Percentiles rank a stretch among this genome's conserved stretches.
These are phyloP conservation scores for Penicillium verrucosum DNA, from an alignment of 2,329 filamentous ascomycete species.

Conservation along the genomic window DNA sequence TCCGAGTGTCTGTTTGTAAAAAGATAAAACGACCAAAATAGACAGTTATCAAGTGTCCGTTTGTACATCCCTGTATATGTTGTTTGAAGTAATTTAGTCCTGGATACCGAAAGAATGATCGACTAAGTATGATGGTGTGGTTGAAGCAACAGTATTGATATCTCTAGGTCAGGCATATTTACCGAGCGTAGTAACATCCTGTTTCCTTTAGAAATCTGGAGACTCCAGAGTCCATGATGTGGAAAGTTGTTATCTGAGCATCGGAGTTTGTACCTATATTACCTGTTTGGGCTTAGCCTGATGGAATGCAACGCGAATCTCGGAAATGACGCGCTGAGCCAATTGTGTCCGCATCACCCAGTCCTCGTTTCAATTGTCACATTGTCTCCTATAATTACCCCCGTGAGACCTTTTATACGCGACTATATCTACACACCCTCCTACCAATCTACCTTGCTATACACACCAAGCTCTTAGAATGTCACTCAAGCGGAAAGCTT, in stretches of 20 bases:
- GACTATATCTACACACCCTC: not conserved
- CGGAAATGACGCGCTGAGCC: slow-evolving; percentile 17
- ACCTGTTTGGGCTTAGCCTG: slow-evolving; percentile 30
- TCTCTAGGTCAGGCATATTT: not conserved
- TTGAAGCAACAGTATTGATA: not conserved
- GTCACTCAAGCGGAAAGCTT: slow-evolving; percentile 59
- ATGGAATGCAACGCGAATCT: slow-evolving; percentile 20
- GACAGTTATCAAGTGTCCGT: not conserved
- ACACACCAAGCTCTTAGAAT: slow-evolving; percentile 34
- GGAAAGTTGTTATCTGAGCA: not conserved
- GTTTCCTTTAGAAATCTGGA: not conserved
- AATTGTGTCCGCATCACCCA: slow-evolving; percentile 15
- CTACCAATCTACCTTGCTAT: not conserved
- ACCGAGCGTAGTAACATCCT: not conserved
- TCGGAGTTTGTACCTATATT: slow-evolving; percentile 29
- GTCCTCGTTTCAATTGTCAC: slow-evolving; percentile 2
- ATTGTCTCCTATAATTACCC: not conserved
- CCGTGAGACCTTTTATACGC: not conserved
- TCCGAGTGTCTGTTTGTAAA: not conserved
- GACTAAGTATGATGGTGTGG: not conserved
- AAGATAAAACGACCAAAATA: not conserved
- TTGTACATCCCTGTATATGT: not conserved
- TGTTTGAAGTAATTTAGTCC: not conserved
- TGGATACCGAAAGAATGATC: slow-evolving; percentile 1
- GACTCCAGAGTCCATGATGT: not conserved